Base-by-base conservation (phyloP, 2,329 filamentous ascomycete species). In the Aspergillaceae sp. region DNA sequence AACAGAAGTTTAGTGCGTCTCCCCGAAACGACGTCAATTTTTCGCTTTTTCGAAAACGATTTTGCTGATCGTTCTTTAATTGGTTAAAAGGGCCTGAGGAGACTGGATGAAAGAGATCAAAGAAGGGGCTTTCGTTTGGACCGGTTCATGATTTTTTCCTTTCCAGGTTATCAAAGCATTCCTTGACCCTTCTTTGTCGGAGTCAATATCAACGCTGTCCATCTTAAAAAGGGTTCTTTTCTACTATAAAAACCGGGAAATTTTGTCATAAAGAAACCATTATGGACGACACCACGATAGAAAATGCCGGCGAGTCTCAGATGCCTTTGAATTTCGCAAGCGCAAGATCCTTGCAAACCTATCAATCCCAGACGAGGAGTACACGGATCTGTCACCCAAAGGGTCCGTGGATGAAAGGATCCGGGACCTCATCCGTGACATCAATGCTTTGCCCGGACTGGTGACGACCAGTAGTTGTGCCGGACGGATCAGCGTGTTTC, bases 401-500 rank as follows among this genome's bases (percentile, higher is more conserved):
- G 91, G 90, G 10, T 85, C 82, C 0, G 78, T 97, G 19, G 91
- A 97, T 64, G 78, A 72, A 41, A 84, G 82, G 1, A 89, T 97
- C 54, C 78, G 83, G 41, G 75, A 82, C 26, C 72, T 96, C 45
- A 89, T 97, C 50, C 75, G 77, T 43, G 80, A 85, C 54, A 84
- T 97, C 63, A 97, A 97, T 66, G 64, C 58, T 1, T 61, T 84
- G 4, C 77, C 82, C 1, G 88, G 87, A 1, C 78, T 90, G 36
- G 88, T 94, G 32, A 96, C 91, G 1, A 96, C 90, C 2, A 95
- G 89, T 68, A 95, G 89, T 66, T 97, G 91, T 64, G 86, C 88
- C 2, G 91, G 91, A 0, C 76, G 91, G 44, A 79, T 94, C 41
- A 90, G 86, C 53, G 86, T 96, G 3, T 97, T 94, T 60, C 72